phyloP scores from a whole-genome alignment of 2,329 filamentous ascomycete species.

The Lecanicillium sp. region DNA sequence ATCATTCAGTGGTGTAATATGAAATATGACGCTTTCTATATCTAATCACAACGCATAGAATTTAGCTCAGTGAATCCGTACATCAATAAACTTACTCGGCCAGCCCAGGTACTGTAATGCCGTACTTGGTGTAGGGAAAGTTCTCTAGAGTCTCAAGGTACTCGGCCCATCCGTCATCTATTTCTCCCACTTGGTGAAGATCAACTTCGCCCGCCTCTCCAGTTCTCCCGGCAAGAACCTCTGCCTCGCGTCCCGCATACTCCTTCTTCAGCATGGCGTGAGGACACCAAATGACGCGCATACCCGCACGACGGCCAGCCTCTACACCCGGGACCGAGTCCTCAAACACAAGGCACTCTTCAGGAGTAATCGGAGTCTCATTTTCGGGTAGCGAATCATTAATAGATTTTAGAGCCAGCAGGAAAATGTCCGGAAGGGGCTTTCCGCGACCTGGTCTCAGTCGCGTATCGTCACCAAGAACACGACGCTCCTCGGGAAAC shows the following conservation, averaged over 20 bases:
- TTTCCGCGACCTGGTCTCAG: constrained; percentile 79
- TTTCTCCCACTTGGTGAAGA: constrained; percentile 46
- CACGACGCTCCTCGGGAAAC: constrained; percentile 62
- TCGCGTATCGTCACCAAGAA: constrained; percentile 78
- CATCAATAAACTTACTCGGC: not conserved
- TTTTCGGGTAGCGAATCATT: constrained; percentile 62
- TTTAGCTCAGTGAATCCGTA: not conserved
- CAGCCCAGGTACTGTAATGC: constrained; percentile 36
- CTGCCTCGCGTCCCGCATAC: constrained; percentile 65
- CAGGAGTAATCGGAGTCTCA: constrained; percentile 60
- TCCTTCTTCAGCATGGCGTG: constrained; percentile 71
- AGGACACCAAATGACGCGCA: constrained; percentile 90
- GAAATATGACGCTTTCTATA: too few relatives aligned
- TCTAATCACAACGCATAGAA: too few relatives aligned
- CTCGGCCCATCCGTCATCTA: constrained; percentile 54
- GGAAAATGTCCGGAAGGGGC: constrained; percentile 88
- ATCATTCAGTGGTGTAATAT: too few relatives aligned
- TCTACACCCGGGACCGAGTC: constrained; percentile 92
- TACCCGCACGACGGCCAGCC: constrained; percentile 79
- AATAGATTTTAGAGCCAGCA: constrained; percentile 75
- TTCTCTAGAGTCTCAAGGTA: constrained; percentile 39
- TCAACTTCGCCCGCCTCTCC: constrained; percentile 55
- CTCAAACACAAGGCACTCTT: constrained; percentile 93
- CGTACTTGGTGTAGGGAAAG: constrained; percentile 52
- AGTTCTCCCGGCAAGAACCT: constrained; percentile 76